Conservation (phyloP, 306 rosid genomes). For the Trifolium fragiferum region DNA sequence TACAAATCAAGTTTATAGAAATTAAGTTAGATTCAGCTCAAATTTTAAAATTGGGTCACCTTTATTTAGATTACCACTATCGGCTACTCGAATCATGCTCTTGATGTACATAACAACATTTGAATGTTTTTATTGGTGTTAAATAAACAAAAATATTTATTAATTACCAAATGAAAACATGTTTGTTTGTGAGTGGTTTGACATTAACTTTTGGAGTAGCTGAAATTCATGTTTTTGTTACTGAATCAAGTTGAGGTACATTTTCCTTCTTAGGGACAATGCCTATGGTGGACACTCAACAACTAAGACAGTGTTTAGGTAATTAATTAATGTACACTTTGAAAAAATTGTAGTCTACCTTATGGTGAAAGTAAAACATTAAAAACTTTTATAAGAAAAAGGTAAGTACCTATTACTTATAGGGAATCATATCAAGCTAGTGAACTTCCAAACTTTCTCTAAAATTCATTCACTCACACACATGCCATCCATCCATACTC, state of each 20-base stretch:
- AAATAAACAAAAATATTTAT: neutral
- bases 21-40: too few species aligned
- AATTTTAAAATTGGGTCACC: too few species aligned
- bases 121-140: neutral
- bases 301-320: constrained; percentile 35
- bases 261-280: constrained; percentile 7
- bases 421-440: constrained; percentile 77
- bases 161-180: too few species aligned
- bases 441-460: constrained; percentile 48
- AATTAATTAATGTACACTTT: constrained; percentile 35
- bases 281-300: neutral
- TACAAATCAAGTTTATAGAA: too few species aligned
- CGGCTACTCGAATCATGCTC: too few species aligned
- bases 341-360: constrained; percentile 42
- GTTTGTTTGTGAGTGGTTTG: neutral
- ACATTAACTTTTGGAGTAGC: constrained; percentile 30
- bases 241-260: neutral
- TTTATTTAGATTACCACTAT: too few species aligned
- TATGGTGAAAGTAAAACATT: constrained; percentile 37
- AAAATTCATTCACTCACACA: constrained; percentile 40
- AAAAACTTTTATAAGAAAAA: constrained; percentile 46
- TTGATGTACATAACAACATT: neutral
- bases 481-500: constrained; percentile 50
- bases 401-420: constrained; percentile 45
- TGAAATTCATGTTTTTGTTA: constrained; percentile 7